Evolutionary conservation across 768 basidiomycete species (phyloP).

Genomic region (Imleria badia): DNA sequence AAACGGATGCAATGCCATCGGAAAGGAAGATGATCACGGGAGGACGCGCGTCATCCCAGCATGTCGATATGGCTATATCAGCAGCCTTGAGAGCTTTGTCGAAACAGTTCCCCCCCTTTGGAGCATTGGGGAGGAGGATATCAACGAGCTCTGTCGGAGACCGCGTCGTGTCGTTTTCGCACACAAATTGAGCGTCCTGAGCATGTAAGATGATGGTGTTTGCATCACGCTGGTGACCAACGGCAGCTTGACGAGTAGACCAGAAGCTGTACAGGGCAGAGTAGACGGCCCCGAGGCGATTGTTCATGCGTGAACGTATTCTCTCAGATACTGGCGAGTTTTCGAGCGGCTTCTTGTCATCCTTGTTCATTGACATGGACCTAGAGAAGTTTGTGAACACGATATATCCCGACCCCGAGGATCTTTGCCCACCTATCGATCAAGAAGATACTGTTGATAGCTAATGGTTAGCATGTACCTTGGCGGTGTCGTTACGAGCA

Average conservation of each 20-base stretch:
- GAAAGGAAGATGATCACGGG: conserved; percentile 59
- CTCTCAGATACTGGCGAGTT: conserved; percentile 33
- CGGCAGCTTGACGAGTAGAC: conserved; percentile 44
- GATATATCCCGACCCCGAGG: neutral
- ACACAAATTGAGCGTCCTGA: conserved; percentile 15
- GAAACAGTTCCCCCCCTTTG: conserved; percentile 45
- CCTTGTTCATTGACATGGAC: conserved; percentile 47
- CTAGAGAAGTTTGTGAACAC: conserved; percentile 25
- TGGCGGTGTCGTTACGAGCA: neutral
- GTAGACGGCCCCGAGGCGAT: conserved; percentile 60
- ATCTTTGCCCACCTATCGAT: conserved; percentile 15
- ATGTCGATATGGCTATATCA: conserved; percentile 36
- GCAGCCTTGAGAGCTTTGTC: conserved; percentile 39
- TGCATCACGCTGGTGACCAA: conserved; percentile 43
- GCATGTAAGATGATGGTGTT: conserved; percentile 56
- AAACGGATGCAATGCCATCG: conserved; percentile 46
- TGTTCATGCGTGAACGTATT: conserved; percentile 36
- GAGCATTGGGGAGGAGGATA: conserved; percentile 33
- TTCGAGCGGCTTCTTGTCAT: conserved; percentile 41
- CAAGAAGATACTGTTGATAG: conserved; percentile 16
- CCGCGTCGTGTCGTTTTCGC: conserved; percentile 45
- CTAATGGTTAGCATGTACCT: neutral
- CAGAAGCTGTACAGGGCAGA: conserved; percentile 54
- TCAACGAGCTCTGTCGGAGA: conserved; percentile 46
- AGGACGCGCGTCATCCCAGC: conserved; percentile 46